A percentile compares a stretch with the other conserved stretches of the same genome.
phyloP scores from a whole-genome alignment of 1,139 yeast species.

The Yamadazyma jaroonii region DNA sequence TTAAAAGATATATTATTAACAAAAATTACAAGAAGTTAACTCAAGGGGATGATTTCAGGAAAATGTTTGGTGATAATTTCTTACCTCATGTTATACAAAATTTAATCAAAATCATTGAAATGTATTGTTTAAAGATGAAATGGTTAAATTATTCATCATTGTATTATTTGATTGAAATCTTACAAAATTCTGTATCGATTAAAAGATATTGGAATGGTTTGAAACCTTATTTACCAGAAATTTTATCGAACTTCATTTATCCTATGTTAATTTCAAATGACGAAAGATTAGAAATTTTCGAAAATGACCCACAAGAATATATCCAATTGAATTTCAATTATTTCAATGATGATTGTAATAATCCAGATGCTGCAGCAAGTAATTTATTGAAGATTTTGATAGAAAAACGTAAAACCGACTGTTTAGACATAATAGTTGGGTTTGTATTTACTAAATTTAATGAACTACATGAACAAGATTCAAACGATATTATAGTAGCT shows the following conservation, averaged over 20 bases:
- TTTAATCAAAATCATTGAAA: slow-evolving; percentile 63
- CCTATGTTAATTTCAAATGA: slow-evolving; percentile 77
- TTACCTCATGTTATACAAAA: slow-evolving; percentile 72
- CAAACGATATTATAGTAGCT: slow-evolving; percentile 56
- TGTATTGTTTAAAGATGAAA: slow-evolving; percentile 61
- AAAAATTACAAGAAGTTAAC: slow-evolving; percentile 34
- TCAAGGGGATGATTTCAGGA: slow-evolving; percentile 34
- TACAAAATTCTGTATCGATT: slow-evolving; percentile 68
- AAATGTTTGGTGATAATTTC: slow-evolving; percentile 49
- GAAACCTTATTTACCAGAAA: slow-evolving; percentile 63
- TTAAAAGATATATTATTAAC: slow-evolving; percentile 65
- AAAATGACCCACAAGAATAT: slow-evolving; percentile 88
- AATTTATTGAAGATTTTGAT: slow-evolving; percentile 64
- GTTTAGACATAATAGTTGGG: slow-evolving; percentile 57
- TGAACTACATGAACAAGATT: slow-evolving; percentile 29
- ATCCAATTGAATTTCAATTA: slow-evolving; percentile 72
- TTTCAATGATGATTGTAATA: slow-evolving; percentile 47
- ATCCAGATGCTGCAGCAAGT: slow-evolving; percentile 70
- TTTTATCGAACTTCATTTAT: slow-evolving; percentile 71
- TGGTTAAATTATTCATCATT: slow-evolving; percentile 74
- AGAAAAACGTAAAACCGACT: slow-evolving; percentile 59
- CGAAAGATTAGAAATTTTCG: slow-evolving; percentile 70
- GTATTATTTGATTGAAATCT: slow-evolving; percentile 64
- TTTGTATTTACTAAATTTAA: slow-evolving; percentile 60
- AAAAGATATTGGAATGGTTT: slow-evolving; percentile 70